phyloP scores from a whole-genome alignment of 352 stramenopile species.

The Phytopythium cucurbitacearum region DNA sequence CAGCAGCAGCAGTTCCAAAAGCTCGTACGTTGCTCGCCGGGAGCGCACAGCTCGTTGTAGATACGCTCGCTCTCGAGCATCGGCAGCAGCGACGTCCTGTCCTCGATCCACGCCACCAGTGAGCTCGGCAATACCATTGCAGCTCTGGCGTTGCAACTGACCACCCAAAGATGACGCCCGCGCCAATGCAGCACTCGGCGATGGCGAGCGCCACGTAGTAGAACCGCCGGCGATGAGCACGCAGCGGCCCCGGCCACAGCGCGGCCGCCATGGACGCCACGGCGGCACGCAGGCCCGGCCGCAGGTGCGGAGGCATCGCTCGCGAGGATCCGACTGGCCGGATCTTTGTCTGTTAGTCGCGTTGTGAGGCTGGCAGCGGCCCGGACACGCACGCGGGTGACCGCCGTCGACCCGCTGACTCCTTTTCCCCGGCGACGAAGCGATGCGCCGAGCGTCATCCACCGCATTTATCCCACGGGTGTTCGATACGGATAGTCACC shows the following conservation, averaged over 20 bases:
- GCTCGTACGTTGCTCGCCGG: constrained; percentile 30
- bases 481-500: too few relatives aligned
- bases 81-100: constrained; percentile 50
- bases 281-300: constrained; percentile 6
- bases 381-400: too few relatives aligned
- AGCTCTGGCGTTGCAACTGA: constrained; percentile 4
- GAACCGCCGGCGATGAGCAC: constrained; percentile 26
- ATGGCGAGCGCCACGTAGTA: constrained; percentile 49
- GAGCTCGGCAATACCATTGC: not conserved
- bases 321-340: too few relatives aligned
- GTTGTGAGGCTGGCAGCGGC: too few relatives aligned
- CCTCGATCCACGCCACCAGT: constrained; percentile 1
- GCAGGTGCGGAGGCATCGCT: not conserved
- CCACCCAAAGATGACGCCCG: constrained; percentile 62
- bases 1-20: not conserved
- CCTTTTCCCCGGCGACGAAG: too few relatives aligned
- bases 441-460: too few relatives aligned
- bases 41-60: constrained; percentile 48
- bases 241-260: constrained; percentile 7
- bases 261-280: constrained; percentile 17
- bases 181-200: constrained; percentile 56
- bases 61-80: constrained; percentile 55
- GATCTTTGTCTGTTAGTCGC: too few relatives aligned
- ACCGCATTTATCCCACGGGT: too few relatives aligned
- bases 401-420: too few relatives aligned